phyloP scores from a whole-genome alignment of 1,139 yeast genomes.

The Lodderomyces theae region DNA sequence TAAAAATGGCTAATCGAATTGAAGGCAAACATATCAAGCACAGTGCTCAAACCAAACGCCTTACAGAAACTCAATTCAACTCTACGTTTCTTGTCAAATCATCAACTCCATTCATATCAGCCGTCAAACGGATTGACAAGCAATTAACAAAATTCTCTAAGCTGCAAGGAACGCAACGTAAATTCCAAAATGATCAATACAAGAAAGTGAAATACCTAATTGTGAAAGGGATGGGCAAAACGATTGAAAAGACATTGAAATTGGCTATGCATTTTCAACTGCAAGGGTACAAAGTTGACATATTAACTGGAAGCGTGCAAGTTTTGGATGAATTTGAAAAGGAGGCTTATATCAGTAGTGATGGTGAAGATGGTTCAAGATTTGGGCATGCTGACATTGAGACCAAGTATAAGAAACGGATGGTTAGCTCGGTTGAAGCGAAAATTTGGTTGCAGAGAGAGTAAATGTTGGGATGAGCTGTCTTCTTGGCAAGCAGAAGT shows the following conservation, averaged over 20 bases:
- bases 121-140: constrained; percentile 54
- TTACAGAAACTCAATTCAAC: constrained; percentile 35
- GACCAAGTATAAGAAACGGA: constrained; percentile 43
- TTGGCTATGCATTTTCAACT: constrained; percentile 52
- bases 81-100: constrained; percentile 55
- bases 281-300: constrained; percentile 46
- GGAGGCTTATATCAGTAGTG: constrained; percentile 35
- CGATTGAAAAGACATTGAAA: constrained; percentile 53
- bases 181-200: constrained; percentile 39
- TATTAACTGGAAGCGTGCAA: constrained; percentile 55
- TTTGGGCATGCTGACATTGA: constrained; percentile 15
- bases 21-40: constrained; percentile 44
- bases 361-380: constrained; percentile 4
- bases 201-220: constrained; percentile 43
- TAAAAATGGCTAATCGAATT: constrained; percentile 12
- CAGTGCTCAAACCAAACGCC: constrained; percentile 34
- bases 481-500: no score
- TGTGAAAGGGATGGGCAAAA: constrained; percentile 68
- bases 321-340: constrained; percentile 58
- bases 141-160: constrained; percentile 39
- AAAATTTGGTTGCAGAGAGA: constrained; percentile 43
- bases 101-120: constrained; percentile 60
- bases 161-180: constrained; percentile 9
- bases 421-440: constrained; percentile 58
- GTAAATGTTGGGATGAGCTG: no score